Base-by-base conservation (phyloP, 1,139 yeast species). In the Yamadazyma pseudoaaseri region DNA sequence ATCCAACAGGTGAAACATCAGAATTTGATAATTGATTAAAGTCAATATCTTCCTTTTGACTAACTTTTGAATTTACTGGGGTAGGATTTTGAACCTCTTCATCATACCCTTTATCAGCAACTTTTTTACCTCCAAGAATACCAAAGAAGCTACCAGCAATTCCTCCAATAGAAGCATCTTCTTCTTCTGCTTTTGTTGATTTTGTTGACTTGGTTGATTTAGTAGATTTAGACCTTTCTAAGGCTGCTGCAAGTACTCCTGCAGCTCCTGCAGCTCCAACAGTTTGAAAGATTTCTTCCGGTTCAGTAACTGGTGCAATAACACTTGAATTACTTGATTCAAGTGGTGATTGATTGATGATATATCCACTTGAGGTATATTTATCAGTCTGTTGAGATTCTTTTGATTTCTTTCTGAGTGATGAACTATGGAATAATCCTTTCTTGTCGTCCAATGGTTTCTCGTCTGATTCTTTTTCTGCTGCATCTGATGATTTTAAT, bases 281-380 rank as follows among this genome's bases (percentile, higher is more conserved):
- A 12, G 16, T n/a, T 4, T 25, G 12, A 8, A 26, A 15, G 13
- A 23, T 20, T n/a, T n/a, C n/a, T 7, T 30, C 18, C 9, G 20
- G 20, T 18, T 18, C 20, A 6, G 20, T 6, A 7, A 21, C 28
- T 17, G n/a, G 16, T 12, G 10, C 34, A 20, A 25, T 27, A 14
- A 30, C 16, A 27, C 33, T 37, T 7, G 41, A 31, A 18, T 9
- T 18, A 9, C 20, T 18, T 6, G 20, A 18, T 18, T 18, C 20
- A 18, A 18, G 20, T 18, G 20, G 20, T 18, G 20, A 18, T 18
- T 9, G 8, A 7, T 18, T 18, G 9, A 9, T 7, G 6, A 18
- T 18, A 18, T 7, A 18, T 9, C 20, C 20, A 7, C 8, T 7
- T 18, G 20, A 18, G 9, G 20, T 9, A 18, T 18, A 7, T 18